Evolutionary conservation across 169 alveolate species (phyloP).

Genomic region (Miamiensis avidus): DNA sequence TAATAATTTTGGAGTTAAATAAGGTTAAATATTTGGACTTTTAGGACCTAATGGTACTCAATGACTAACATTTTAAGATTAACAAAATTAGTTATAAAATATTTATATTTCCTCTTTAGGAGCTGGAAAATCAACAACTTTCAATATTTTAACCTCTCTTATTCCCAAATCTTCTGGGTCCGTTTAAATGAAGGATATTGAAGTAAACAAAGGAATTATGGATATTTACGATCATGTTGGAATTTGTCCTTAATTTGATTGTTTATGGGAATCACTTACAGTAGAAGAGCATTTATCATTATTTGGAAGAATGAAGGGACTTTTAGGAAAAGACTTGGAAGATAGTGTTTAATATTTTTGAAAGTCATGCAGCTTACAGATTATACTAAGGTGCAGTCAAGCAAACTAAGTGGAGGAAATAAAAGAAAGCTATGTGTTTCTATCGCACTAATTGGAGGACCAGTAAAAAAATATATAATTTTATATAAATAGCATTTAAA

Average conservation of each 20-base stretch:
- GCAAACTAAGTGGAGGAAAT: constrained; percentile 65
- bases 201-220: constrained; percentile 58
- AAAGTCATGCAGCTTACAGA: constrained; percentile 53
- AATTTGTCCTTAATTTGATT: constrained; percentile 87
- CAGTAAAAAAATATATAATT: too few species aligned
- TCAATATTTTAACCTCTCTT: constrained; percentile 50
- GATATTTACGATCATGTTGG: constrained; percentile 75
- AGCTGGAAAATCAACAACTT: constrained; percentile 58
- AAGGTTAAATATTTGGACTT: constrained; percentile 87
- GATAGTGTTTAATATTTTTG: constrained; percentile 43
- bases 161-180: constrained; percentile 39
- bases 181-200: constrained; percentile 57
- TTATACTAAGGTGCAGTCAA: constrained; percentile 46
- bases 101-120: constrained; percentile 23
- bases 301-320: constrained; percentile 82
- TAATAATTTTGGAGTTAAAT: constrained; percentile 64
- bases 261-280: constrained; percentile 83
- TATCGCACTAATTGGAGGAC: constrained; percentile 53
- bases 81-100: not conserved
- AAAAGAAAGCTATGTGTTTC: constrained; percentile 62
- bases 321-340: constrained; percentile 42
- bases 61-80: constrained; percentile 53
- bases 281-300: constrained; percentile 84
- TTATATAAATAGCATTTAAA: too few species aligned
- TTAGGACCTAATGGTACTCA: constrained; percentile 91